Evolutionary conservation across 129 eudicot genomes (phyloP).

Genomic region (Saposhnikovia divaricata): DNA sequence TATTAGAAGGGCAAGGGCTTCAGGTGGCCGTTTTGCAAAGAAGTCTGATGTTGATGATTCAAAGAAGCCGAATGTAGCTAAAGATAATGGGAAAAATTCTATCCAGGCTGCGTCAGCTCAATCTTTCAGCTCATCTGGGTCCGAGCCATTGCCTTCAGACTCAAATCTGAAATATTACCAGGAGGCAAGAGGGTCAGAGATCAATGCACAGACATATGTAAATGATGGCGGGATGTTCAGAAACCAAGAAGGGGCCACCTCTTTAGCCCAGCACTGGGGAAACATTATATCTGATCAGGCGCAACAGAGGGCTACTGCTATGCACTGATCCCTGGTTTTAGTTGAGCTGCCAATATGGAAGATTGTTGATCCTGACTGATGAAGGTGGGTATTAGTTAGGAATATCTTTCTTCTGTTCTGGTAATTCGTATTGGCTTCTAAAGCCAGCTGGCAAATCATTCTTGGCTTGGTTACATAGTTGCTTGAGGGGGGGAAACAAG

Average conservation of each 20-base stretch:
- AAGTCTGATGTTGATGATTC: slow-evolving; percentile 38
- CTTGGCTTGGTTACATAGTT: slow-evolving; percentile 54
- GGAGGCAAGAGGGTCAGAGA: slow-evolving; percentile 24
- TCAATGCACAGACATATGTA: slow-evolving; percentile 19
- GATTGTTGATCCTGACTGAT: neutral
- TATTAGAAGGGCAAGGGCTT: slow-evolving; percentile 59
- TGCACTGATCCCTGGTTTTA: slow-evolving; percentile 35
- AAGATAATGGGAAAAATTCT: slow-evolving; percentile 19
- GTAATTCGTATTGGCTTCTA: slow-evolving; percentile 15
- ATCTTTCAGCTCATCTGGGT: slow-evolving; percentile 37
- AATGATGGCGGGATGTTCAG: slow-evolving; percentile 22
- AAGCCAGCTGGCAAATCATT: slow-evolving; percentile 66
- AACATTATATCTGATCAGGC: slow-evolving; percentile 28
- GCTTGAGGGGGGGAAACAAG: slow-evolving; percentile 11
- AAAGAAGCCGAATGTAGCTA: slow-evolving; percentile 16
- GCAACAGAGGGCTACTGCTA: slow-evolving; percentile 47
- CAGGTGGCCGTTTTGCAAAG: slow-evolving; percentile 91
- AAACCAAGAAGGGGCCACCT: slow-evolving; percentile 32
- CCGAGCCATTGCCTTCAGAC: slow-evolving; percentile 32
- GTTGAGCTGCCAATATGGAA: slow-evolving; percentile 6
- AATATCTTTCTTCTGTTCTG: slow-evolving; percentile 1
- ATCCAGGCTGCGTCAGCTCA: slow-evolving; percentile 22
- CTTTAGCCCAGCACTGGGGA: slow-evolving; percentile 46
- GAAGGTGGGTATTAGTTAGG: neutral
- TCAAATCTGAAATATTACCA: slow-evolving; percentile 23